Evolutionary conservation across 192 early-diverging fungal species (phyloP).

Genomic region (Neocallimastix lanati): DNA sequence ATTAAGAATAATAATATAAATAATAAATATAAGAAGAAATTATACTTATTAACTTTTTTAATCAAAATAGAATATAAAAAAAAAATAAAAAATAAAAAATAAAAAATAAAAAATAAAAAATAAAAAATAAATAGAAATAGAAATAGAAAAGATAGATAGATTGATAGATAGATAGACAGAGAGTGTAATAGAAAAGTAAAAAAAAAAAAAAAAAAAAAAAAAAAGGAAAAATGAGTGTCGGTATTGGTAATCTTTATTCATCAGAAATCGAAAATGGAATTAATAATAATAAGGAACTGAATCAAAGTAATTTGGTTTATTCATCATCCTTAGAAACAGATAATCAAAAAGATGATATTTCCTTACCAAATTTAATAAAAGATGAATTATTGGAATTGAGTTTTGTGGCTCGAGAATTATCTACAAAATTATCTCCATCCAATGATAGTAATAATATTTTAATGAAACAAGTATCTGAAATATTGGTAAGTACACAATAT

Average conservation of each 20-base stretch:
- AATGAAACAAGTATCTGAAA: neutral
- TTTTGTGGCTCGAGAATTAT: neutral
- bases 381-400: neutral
- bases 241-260: neutral
- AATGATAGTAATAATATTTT: neutral
- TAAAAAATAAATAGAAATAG: no score
- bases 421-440: neutral
- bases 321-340: no score
- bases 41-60: no score
- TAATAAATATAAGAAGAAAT: no score
- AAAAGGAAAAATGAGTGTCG: neutral
- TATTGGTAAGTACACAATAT: neutral
- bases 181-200: no score
- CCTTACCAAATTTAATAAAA: neutral
- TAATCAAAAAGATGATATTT: neutral
- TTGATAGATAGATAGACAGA: no score
- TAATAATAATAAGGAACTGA: neutral
- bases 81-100: no score
- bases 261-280: neutral
- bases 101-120: no score
- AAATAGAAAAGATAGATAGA: no score
- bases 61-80: no score
- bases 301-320: neutral
- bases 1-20: no score
- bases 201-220: no score